Base-by-base conservation (phyloP, 108 stramenopile species). In the Stephanodiscus minutulus region DNA sequence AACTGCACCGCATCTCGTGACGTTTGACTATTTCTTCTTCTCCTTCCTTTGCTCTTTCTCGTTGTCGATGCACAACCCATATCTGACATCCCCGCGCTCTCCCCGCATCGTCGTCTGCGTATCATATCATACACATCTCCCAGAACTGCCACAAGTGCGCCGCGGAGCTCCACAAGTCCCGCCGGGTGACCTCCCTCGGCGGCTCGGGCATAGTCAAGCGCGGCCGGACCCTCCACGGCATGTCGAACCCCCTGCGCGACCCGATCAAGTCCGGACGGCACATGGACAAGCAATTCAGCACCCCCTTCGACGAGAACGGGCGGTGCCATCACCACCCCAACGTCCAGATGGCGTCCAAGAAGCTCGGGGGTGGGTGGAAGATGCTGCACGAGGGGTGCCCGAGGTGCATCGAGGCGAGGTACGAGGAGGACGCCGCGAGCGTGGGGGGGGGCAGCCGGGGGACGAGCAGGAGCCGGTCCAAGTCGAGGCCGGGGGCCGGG, bases 171-270 rank as follows among this genome's bases (percentile, higher is more conserved):
- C 79, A 80, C 79, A 80, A 73, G 64, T 80, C 79, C 0, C 66
- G 79, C 5, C 79, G 79, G 35, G 79, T 80, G 54, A 80, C 79
- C 49, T 80, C 79, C 28, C 72, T 80, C 46, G 79, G 79, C 24
- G 79, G 79, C 44, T 35, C 61, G 5, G 79, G 79, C 25, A 67
- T 55, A 18, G 46, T 64, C 22, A 80, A 80, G 50, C 56, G 57
- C 7, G 72, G 72, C n/a, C 65, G 65, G 7, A 66, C 67, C 44
- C 67, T 80, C 46, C 79, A 80, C 36, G 79, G 73, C 56, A 64
- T 47, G 53, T 46, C 65, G 48, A 72, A 72, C 56, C 72, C 79
- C 24, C 67, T 73, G 36, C 46, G 50, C 13, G 27, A 62, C 44
- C 22, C 68, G 41, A 27, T 46, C 18, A 72, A 66, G 25, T 11